Evolutionary conservation across 495 filamentous ascomycete genomes (phyloP), one percentile per base, ranked within the genome.

Genomic region (Neurospora discreta): DNA sequence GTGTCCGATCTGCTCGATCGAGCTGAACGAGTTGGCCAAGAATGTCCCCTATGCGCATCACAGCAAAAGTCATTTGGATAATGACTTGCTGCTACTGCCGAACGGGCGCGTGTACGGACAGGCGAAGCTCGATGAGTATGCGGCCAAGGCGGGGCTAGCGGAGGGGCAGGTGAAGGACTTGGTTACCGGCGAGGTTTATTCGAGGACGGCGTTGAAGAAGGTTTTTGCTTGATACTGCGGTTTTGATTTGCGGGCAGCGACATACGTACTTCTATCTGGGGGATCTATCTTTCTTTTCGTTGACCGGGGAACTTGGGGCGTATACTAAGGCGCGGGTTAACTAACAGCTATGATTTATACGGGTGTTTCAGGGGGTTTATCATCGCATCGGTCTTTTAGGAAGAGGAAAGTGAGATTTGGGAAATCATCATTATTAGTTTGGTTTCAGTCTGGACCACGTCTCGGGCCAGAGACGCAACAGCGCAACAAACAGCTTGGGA

Each of bases 1-100:
- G 65, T 99, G 95, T 76, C 96, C 95, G 5, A 98, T 98, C 78
- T 99, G 95, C 83, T 93, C 90, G 44, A 95, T 91, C 3, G 95
- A 99, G 79, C 85, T 99, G 71, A 98, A 99, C 79, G 92, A 92
- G 73, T 86, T 99, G 40, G 95, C 95, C 18, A 85, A 90, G 46
- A 90, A 89, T 77, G 90, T 98, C 71, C 95, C 95, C 16, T 97
- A 98, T 77, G 95, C 95, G 30, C 91, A 97, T 74, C 95, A 99
- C 78, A 91, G 90, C 65, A 95, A 96, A 84, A 97, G 94, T 78
- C 90, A 92, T 73, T 90, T 76, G 46, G 71, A 98, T 30, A 94
- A 97, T 78, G 95, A 98, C 76, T 86, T 94, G 10, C 87, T 97
- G 26, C 85, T 98, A 43, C 80, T 99, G 71, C 95, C 95, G 15